Evolutionary conservation across 2,329 filamentous ascomycete genomes (phyloP), one percentile per base, ranked within the genome.

Genomic region (Colletotrichum sojae): DNA sequence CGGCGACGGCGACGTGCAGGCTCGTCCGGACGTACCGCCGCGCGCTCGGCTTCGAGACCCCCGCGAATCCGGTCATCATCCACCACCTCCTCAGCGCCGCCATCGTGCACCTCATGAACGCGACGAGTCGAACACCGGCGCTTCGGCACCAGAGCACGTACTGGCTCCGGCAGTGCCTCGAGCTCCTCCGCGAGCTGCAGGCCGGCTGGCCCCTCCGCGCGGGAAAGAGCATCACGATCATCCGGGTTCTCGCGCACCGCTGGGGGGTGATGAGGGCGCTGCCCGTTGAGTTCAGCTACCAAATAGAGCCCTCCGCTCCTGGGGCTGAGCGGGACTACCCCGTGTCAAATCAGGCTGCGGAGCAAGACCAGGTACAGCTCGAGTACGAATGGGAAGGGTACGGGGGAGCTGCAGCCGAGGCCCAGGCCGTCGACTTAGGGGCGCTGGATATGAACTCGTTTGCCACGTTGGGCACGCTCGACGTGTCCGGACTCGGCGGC

Each of bases 21-120:
- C 58, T 71, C 27, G 65, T 71, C 3, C 62, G 71, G 13, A 63
- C 55, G 12, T 72, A 72, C 18, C 64, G 65, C 31, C 61, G 70
- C 2, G 61, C 56, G 8, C 69, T 69, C 16, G 71, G 67, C 8
- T 67, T 69, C 15, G 60, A 55, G 43, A 59, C 22, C 8, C 53
- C 69, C 10, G 48, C 71, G 8, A 72, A 72, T n/a, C 69, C 71
- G 0, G 61, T 72, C 31, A 55, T 72, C 18, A 59, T 72, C 8
- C 71, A 72, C 22, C 71, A 71, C 22, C 71, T 72, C 20, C 69
- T 72, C 12, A 71, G 69, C n/a, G 71, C 69, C 10, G 65, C 56
- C 9, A 71, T 71, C 49, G 71, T 72, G 0, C 69, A 71, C 18
- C 55, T 72, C 6, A 72, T 72, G 71, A 72, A 72, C 9, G 65